phyloP scores from a whole-genome alignment of 2,329 filamentous ascomycete species.

The Helminthosporium solani region DNA sequence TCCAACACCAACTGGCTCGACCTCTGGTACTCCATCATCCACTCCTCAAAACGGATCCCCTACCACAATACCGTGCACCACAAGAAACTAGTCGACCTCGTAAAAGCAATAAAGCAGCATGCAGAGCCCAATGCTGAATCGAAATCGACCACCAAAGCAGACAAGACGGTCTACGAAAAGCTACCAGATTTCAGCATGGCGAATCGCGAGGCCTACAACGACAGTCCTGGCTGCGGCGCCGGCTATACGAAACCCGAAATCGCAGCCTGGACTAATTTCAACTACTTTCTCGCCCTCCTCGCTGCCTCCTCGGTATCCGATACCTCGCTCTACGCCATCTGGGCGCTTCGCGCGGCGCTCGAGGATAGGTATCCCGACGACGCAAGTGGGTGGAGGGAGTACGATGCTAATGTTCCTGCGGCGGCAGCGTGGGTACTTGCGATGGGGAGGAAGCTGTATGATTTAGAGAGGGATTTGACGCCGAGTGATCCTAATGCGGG shows the following conservation, averaged over 20 bases:
- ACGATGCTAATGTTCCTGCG: conserved; percentile 29
- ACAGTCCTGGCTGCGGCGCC: conserved; percentile 19
- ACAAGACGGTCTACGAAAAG: conserved; percentile 17
- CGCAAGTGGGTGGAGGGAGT: conserved; percentile 18
- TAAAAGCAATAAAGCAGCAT: conserved; percentile 28
- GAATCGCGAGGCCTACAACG: conserved; percentile 33
- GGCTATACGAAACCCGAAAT: conserved; percentile 24
- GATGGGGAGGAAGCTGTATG: conserved; percentile 21
- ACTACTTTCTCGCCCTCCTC: conserved; percentile 33
- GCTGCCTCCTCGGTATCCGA: conserved; percentile 17
- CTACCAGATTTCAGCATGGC: conserved; percentile 27
- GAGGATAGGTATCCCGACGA: conserved; percentile 16
- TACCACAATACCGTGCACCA: conserved; percentile 17
- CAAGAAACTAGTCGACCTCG: conserved; percentile 20
- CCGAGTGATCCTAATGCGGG: conserved; percentile 27
- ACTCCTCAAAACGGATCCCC: conserved; percentile 27
- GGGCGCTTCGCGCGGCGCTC: conserved; percentile 30
- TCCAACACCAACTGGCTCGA: conserved; percentile 24
- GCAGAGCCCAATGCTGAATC: conserved; percentile 15
- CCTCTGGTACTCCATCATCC: conserved; percentile 35
- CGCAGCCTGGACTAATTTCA: conserved; percentile 33
- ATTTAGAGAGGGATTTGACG: conserved; percentile 29
- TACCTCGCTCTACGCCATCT: conserved; percentile 29
- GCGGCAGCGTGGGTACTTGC: conserved; percentile 33
- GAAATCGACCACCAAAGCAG: not conserved